Evolutionary conservation across 306 rosid species (phyloP), one percentile per base, ranked within the genome.

Genomic region (Prunus mongolica): DNA sequence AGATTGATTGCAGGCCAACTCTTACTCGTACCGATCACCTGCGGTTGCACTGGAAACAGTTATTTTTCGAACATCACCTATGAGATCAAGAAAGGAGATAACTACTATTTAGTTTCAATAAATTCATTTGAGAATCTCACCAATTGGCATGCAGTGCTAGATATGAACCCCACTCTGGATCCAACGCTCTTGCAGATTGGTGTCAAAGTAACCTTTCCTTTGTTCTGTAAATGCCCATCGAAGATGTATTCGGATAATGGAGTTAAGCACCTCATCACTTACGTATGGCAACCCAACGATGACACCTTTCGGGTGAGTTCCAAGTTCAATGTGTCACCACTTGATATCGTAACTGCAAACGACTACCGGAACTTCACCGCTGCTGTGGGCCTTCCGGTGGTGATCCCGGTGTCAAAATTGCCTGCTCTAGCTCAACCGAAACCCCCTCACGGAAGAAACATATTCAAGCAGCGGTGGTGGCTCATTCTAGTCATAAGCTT

Each of bases 201-300:
- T 19, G 51, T 67, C 72, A 41, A 87, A 82, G 81, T 91, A 20
- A 76, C 76, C 3, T 75, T 90, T 67, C 97, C 96, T 77, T 82
- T 90, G 84, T 82, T 83, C 84, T 90, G 98, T 69, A 84, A 74
- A 57, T 93, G 96, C 78, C 92, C 96, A 51, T 87, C 96, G 3
- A 82, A 87, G 75, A 79, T 69, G 9, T 85, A 79, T 15, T 11
- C 65, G 11, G 76, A 77, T 44, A 79, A 82, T 25, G 82, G 87
- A 62, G 82, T 85, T 20, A 65, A 82, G 34, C 30, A 82, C 81
- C 79, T 88, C 30, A 84, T 91, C 44, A 88, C 94, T 5, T 85
- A 88, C 65, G 82, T 91, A 45, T 93, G 98, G 98, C 87, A 86
- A 75, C 79, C 82, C 15, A 51, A 10, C 34, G 97, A 91, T 61